Evolutionary conservation across 768 basidiomycete genomes (phyloP).

Genomic region (Tylopilus rubrobrunneus): DNA sequence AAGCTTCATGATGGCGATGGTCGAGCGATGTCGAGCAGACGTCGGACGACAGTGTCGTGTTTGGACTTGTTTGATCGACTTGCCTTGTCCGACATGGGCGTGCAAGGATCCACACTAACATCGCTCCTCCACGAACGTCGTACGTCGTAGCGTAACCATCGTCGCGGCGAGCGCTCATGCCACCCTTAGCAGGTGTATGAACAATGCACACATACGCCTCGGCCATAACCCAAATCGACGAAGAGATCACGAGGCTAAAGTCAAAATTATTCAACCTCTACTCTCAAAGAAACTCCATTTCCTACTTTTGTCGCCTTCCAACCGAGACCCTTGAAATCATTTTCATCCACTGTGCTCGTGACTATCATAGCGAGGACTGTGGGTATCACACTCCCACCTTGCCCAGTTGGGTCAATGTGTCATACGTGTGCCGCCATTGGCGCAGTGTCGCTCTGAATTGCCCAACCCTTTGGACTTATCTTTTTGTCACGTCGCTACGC

Average conservation of each 20-base stretch:
- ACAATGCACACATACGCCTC: too few species aligned
- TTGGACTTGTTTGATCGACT: constrained; percentile 20
- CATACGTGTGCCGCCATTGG: constrained; percentile 32
- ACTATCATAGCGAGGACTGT: not conserved
- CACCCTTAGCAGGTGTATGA: too few species aligned
- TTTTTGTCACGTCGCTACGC: constrained; percentile 28
- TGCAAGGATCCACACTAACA: too few species aligned
- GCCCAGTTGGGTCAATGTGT: constrained; percentile 8
- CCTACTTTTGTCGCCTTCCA: not conserved
- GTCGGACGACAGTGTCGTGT: constrained; percentile 6
- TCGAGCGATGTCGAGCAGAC: constrained; percentile 20
- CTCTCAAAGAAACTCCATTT: not conserved
- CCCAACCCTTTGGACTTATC: constrained; percentile 37
- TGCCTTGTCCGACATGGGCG: too few species aligned
- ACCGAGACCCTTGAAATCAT: not conserved
- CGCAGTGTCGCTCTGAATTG: constrained; percentile 39
- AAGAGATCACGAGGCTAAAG: not conserved
- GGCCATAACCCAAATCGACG: not conserved
- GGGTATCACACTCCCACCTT: not conserved
- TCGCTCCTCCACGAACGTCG: too few species aligned
- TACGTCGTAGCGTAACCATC: too few species aligned
- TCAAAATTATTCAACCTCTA: too few species aligned
- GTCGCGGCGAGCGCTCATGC: not conserved
- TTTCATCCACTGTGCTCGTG: not conserved
- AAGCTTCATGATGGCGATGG: constrained; percentile 65